These are phyloP conservation scores for Penicillium frequentans DNA, from an alignment of 2,329 filamentous ascomycete species.

Conservation along the genomic window DNA sequence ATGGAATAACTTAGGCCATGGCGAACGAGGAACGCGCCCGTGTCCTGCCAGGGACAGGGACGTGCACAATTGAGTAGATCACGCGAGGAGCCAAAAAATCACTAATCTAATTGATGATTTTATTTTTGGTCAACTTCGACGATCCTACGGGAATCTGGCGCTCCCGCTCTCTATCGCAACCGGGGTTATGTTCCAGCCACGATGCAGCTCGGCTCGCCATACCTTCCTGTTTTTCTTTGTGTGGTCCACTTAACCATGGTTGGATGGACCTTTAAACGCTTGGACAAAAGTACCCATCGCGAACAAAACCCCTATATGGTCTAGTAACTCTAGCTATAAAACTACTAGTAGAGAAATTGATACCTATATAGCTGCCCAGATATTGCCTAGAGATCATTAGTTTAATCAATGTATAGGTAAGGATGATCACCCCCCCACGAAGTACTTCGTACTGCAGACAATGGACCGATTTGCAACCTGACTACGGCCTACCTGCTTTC, in stretches of 20 bases:
- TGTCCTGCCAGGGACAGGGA: conserved; percentile 22
- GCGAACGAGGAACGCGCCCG: background rate
- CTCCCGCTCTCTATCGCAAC: conserved; percentile 14
- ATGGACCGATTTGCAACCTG: background rate
- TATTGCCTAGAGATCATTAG: background rate
- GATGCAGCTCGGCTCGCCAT: conserved; percentile 14
- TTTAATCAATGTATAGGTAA: background rate
- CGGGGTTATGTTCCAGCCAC: conserved; percentile 9
- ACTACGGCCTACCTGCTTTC: background rate
- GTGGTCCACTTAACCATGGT: background rate
- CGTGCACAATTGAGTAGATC: conserved; percentile 19
- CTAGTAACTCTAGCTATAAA: background rate
- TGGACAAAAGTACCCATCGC: background rate
- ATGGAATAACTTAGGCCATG: background rate
- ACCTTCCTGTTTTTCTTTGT: conserved; percentile 15
- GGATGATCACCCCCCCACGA: too few species aligned
- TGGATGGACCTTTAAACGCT: background rate
- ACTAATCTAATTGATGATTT: conserved; percentile 1
- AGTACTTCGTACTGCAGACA: background rate
- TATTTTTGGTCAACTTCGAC: background rate
- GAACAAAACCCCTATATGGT: background rate
- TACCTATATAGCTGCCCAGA: background rate
- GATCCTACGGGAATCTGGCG: conserved; percentile 9
- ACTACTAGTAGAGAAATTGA: background rate
- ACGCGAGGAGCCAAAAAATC: conserved; percentile 12